These are phyloP conservation scores for Vigna reflexopilosa DNA, from an alignment of 306 rosid species.

Conservation along the genomic window DNA sequence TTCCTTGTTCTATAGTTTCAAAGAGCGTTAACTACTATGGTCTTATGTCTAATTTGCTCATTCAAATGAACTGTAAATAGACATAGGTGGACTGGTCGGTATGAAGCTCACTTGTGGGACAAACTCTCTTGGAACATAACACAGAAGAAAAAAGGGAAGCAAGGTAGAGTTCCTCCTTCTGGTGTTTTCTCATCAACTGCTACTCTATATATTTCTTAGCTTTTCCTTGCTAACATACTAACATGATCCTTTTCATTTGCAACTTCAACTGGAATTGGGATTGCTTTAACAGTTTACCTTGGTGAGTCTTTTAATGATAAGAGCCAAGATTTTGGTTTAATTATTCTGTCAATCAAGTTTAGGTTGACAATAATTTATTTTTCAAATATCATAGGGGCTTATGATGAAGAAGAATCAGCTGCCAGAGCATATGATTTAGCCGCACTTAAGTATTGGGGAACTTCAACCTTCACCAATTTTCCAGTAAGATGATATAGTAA, in stretches of 20 bases:
- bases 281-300: constrained; percentile 61
- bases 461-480: constrained; percentile 76
- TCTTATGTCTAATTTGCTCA: constrained; percentile 34
- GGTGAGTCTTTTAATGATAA: constrained; percentile 52
- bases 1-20: constrained; percentile 22
- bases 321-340: not conserved
- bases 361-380: constrained; percentile 9
- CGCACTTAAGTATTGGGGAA: constrained; percentile 84
- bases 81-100: constrained; percentile 95
- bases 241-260: constrained; percentile 26
- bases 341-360: constrained; percentile 9
- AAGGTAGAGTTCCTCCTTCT: constrained; percentile 54
- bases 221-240: constrained; percentile 11
- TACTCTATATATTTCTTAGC: not conserved
- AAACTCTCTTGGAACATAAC: constrained; percentile 89
- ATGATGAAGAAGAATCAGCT: constrained; percentile 85
- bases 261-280: constrained; percentile 42
- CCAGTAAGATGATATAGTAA: constrained; percentile 50
- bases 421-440: constrained; percentile 93
- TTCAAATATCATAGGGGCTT: constrained; percentile 67
- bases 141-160: constrained; percentile 91
- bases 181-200: not conserved
- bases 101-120: constrained; percentile 95
- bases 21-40: not conserved
- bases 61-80: constrained; percentile 47